These are phyloP conservation scores for Pythium rhizo-oryzae DNA, from an alignment of 352 stramenopile species.

Conservation along the genomic window DNA sequence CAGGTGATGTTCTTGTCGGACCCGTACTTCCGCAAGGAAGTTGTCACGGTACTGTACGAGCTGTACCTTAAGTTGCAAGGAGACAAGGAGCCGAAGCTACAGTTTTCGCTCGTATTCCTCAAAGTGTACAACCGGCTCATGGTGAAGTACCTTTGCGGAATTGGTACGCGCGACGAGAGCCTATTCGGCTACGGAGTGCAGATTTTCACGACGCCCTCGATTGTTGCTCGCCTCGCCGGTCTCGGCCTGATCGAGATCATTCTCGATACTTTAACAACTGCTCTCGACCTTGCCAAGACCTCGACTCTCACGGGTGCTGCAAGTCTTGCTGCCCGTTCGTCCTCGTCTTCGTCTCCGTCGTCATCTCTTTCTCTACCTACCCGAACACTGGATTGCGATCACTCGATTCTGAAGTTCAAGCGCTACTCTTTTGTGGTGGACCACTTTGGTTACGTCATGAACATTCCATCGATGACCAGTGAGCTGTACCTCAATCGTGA, in stretches of 20 bases:
- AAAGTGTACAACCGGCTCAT: slow-evolving; percentile 88
- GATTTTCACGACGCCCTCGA: slow-evolving; percentile 93
- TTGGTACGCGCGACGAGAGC: slow-evolving; percentile 91
- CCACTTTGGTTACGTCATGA: slow-evolving; percentile 96
- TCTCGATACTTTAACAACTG: slow-evolving; percentile 75
- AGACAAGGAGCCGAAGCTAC: slow-evolving; percentile 94
- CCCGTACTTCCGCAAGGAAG: slow-evolving; percentile 94
- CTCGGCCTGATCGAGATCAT: slow-evolving; percentile 75
- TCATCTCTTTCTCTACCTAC: slow-evolving; percentile 29
- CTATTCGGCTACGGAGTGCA: slow-evolving; percentile 93
- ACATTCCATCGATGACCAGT: slow-evolving; percentile 83
- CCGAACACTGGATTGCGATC: slow-evolving; percentile 88
- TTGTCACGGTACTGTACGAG: slow-evolving; percentile 91
- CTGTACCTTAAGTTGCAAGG: slow-evolving; percentile 95
- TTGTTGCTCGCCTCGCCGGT: slow-evolving; percentile 69
- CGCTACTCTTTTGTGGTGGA: slow-evolving; percentile 92
- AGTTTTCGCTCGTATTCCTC: slow-evolving; percentile 90
- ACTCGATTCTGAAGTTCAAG: slow-evolving; percentile 92
- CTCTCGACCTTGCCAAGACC: slow-evolving; percentile 69
- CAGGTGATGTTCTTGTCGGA: slow-evolving; percentile 93
- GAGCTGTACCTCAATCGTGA: slow-evolving; percentile 55
- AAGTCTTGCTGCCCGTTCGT: slow-evolving; percentile 23
- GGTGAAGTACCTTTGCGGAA: slow-evolving; percentile 87
- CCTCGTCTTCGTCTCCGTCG: slow-evolving; percentile 26
- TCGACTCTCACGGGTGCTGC: slow-evolving; percentile 36